Percentiles rank a stretch among this genome's conserved stretches.
Conservation (phyloP, 768 basidiomycete species). For the Melanogaster broomeanus region DNA sequence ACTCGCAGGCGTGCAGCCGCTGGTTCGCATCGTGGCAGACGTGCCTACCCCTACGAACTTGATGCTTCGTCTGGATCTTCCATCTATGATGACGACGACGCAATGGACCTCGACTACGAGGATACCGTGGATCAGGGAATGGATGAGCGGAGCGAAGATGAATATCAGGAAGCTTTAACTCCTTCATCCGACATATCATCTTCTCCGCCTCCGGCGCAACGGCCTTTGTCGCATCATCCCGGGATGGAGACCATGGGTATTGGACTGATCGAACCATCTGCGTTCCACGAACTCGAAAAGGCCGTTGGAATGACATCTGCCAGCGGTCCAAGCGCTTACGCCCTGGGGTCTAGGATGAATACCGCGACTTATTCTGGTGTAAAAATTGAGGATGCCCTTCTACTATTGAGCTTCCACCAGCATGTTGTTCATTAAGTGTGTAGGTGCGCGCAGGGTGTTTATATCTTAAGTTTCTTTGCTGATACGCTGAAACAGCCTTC, state of each 20-base stretch:
- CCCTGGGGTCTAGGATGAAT: slow-evolving; percentile 21
- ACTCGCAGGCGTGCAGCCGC: slow-evolving; percentile 60
- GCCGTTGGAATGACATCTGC: slow-evolving; percentile 27
- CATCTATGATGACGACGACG: slow-evolving; percentile 42
- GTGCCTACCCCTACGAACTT: slow-evolving; percentile 44
- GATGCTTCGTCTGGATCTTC: slow-evolving; percentile 55
- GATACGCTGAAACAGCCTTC: slow-evolving; percentile 14
- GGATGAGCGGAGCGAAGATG: slow-evolving; percentile 60
- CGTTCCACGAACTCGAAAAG: slow-evolving; percentile 53
- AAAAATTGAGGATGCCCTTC: slow-evolving; percentile 71
- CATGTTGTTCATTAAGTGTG: slow-evolving; percentile 53
- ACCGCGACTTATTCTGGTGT: slow-evolving; percentile 49
- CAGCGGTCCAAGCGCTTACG: slow-evolving; percentile 24
- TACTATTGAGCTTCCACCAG: slow-evolving; percentile 75
- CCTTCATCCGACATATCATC: slow-evolving; percentile 60
- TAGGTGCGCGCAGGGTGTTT: slow-evolving; percentile 19
- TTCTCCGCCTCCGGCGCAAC: slow-evolving; percentile 36
- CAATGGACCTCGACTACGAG: slow-evolving; percentile 51
- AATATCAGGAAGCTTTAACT: slow-evolving; percentile 73
- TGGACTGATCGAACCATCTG: slow-evolving; percentile 40
- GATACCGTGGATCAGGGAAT: slow-evolving; percentile 52
- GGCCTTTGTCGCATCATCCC: slow-evolving; percentile 30
- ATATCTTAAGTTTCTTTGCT: slow-evolving; percentile 1
- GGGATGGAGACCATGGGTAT: slow-evolving; percentile 33
- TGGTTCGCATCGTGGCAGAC: slow-evolving; percentile 30